Evolutionary conservation across 495 filamentous ascomycete genomes (phyloP).

Genomic region (Diplogelasinospora grovesii): DNA sequence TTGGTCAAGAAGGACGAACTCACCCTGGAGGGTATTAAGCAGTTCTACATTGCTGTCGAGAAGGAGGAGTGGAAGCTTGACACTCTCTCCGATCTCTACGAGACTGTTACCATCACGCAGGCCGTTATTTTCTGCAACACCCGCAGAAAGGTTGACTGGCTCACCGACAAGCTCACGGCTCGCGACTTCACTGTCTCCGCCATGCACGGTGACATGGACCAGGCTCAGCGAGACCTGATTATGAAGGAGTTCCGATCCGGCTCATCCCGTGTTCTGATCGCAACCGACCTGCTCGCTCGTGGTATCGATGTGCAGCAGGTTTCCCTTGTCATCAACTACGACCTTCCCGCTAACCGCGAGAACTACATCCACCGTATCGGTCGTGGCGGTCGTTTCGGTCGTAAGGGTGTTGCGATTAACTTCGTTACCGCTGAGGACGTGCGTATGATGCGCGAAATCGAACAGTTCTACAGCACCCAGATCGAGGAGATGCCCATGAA

Average conservation of each 20-base stretch:
- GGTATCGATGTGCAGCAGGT: constrained; percentile 99
- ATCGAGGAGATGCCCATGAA: constrained; percentile 99
- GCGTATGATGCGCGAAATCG: constrained; percentile 94
- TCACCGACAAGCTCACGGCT: constrained; percentile 97
- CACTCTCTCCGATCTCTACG: constrained; percentile 98
- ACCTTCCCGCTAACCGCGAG: constrained; percentile 96
- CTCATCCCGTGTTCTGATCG: constrained; percentile 94
- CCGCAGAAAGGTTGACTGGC: constrained; percentile 97
- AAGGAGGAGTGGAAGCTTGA: constrained; percentile 99
- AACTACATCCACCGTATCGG: constrained; percentile 99
- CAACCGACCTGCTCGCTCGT: constrained; percentile 93
- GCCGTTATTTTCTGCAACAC: constrained; percentile 99
- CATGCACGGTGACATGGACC: constrained; percentile 99
- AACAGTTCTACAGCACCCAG: constrained; percentile 94
- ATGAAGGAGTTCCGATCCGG: constrained; percentile 99
- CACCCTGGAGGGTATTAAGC: constrained; percentile 96
- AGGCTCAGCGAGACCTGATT: constrained; percentile 94
- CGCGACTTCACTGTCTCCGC: constrained; percentile 96
- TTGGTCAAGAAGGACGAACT: constrained; percentile 99
- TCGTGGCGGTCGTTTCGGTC: constrained; percentile 88
- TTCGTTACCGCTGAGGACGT: constrained; percentile 98
- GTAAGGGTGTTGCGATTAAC: constrained; percentile 99
- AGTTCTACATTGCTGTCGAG: constrained; percentile 99
- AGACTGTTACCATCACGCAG: constrained; percentile 97
- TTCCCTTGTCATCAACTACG: constrained; percentile 99